Evolutionary conservation across 176 grass and related monocot genomes (phyloP).

Genomic region (Cocos nucifera): DNA sequence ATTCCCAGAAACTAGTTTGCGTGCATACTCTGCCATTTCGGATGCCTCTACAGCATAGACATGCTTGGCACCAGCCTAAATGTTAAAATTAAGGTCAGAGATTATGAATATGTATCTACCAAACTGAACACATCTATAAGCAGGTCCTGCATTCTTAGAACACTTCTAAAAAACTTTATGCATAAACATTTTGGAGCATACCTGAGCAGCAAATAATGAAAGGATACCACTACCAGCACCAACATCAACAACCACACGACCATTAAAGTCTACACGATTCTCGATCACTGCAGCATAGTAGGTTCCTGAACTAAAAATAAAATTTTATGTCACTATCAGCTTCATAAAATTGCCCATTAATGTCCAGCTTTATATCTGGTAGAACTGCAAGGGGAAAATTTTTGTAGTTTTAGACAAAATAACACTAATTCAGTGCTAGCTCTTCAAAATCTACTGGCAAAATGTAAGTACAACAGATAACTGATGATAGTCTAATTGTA

Average conservation of each 20-base stretch:
- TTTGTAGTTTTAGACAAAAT: no score
- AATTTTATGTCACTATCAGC: background rate
- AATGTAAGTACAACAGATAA: background rate
- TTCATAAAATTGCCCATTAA: no score
- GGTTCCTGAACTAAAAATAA: constrained; percentile 53
- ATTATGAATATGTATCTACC: no score
- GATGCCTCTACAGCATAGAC: constrained; percentile 97
- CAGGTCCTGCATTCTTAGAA: no score
- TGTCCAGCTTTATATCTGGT: no score
- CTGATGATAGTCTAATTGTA: background rate
- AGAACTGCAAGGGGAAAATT: no score
- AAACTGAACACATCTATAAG: no score
- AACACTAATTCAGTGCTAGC: no score
- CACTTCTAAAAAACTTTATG: constrained; percentile 1
- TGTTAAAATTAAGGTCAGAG: constrained; percentile 10
- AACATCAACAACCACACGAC: constrained; percentile 93
- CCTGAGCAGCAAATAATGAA: constrained; percentile 98
- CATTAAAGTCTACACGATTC: constrained; percentile 80
- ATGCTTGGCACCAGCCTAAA: constrained; percentile 96
- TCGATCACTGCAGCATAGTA: constrained; percentile 99
- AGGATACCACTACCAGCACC: constrained; percentile 99
- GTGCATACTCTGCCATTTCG: constrained; percentile 96
- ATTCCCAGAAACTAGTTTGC: constrained; percentile 74
- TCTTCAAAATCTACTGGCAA: no score
- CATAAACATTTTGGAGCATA: constrained; percentile 19